Conservation (phyloP, 345 rosid genomes). For the Moringa oleifera region DNA sequence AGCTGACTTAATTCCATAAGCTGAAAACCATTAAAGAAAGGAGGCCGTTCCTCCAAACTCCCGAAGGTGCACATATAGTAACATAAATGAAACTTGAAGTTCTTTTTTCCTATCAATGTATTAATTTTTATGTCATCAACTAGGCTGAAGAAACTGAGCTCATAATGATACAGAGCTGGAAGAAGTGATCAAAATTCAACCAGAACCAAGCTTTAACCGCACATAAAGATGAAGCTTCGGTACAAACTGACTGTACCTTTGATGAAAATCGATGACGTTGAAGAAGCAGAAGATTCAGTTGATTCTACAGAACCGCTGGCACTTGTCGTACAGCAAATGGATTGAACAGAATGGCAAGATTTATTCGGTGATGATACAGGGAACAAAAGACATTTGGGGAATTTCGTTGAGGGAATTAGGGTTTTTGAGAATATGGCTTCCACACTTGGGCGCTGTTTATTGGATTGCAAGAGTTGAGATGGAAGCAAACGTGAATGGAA, state of each 20-base stretch:
- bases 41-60: neutral
- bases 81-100: neutral
- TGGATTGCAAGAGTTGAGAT: neutral
- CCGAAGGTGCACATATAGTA: neutral
- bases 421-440: constrained; percentile 1
- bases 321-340: constrained; percentile 18
- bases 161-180: neutral
- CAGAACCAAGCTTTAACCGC: neutral
- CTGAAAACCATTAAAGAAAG: no score
- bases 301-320: constrained; percentile 11
- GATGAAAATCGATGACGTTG: constrained; percentile 20
- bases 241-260: constrained; percentile 12
- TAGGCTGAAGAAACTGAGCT: neutral
- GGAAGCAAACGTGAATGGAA: constrained; percentile 8
- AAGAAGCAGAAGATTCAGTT: constrained; percentile 13
- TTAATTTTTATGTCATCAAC: neutral
- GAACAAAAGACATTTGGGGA: constrained; percentile 7
- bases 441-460: constrained; percentile 1
- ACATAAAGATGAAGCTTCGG: neutral
- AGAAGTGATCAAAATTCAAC: neutral
- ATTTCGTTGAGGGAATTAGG: constrained; percentile 1
- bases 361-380: constrained; percentile 7
- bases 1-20: no score
- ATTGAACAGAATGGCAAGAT: constrained; percentile 17
- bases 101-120: neutral